Base-by-base conservation (phyloP, 2,329 filamentous ascomycete genomes). In the Alternaria burnsii region DNA sequence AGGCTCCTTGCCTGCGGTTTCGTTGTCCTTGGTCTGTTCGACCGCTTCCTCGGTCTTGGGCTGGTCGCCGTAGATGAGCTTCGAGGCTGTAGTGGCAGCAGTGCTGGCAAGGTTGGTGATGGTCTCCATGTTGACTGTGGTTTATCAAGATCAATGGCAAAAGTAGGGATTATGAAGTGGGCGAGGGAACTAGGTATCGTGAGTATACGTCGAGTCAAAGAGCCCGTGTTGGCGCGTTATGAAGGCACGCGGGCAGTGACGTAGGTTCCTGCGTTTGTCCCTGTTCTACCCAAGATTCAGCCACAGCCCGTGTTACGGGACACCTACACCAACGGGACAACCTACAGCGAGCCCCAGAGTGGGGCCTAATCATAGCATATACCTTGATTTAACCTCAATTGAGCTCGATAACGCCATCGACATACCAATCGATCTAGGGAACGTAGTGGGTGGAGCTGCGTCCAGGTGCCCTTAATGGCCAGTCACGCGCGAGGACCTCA, bases 1-100 rank as follows among this genome's bases (percentile, higher is more conserved):
- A 18, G 92, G 92, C 80, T 96, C 92, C 68, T 80, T 78, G 47
- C 82, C 82, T 16, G 58, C 67, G 8, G 74, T 76, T 64, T 77
- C 76, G 36, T 75, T 78, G 40, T 76, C 77, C 55, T 80, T 64
- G 80, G 75, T 71, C 48, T 63, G 54, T 3, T 61, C 51, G 26
- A 63, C 61, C 12, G 46, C 47, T 8, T 60, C 58, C 18, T 51
- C 50, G 3, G 44, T 24, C 42, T 67, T 57, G 28, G 67, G 64
- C 47, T 69, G 70, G 43, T 78, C 76, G 28, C 78, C 78, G 60
- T 76, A 80, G 65, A 80, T 77, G 43, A 73, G 64, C 62, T 78
- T 78, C 61, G 69, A 77, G 24, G 74, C 78, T 5, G 71, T 65
- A 5, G 59, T 68, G 4, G 68, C 65, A 38, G 65, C 70, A 20